These are phyloP conservation scores for Falciphora oryzae DNA, from an alignment of 2,329 filamentous ascomycete species.

Conservation along the genomic window DNA sequence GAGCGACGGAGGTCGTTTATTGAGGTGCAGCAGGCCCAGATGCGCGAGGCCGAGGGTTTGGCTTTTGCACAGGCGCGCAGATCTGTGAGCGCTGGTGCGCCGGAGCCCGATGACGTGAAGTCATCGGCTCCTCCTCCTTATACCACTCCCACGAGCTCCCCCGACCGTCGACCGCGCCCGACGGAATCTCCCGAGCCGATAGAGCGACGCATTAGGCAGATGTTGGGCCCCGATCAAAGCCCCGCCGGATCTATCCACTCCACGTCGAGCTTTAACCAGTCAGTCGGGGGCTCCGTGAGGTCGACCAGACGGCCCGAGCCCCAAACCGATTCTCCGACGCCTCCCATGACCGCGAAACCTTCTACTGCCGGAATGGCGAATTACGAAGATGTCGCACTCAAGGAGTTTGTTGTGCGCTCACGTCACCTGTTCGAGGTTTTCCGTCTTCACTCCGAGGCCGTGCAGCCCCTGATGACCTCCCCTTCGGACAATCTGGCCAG, in stretches of 20 bases:
- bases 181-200: constrained; percentile 18
- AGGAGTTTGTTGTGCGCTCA: constrained; percentile 64
- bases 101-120: background rate
- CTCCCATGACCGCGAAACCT: constrained; percentile 28
- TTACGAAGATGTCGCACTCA: constrained; percentile 59
- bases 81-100: constrained; percentile 21
- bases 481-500: constrained; percentile 63
- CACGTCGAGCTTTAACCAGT: constrained; percentile 21
- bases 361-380: constrained; percentile 23
- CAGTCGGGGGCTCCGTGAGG: constrained; percentile 19
- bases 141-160: background rate
- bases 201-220: constrained; percentile 12
- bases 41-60: constrained; percentile 54
- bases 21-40: constrained; percentile 52
- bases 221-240: constrained; percentile 3
- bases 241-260: constrained; percentile 19
- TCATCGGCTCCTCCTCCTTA: background rate
- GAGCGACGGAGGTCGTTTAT: constrained; percentile 54
- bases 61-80: constrained; percentile 49
- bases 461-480: constrained; percentile 59
- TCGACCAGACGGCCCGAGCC: constrained; percentile 21
- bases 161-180: background rate
- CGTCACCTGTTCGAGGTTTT: constrained; percentile 73
- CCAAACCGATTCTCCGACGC: constrained; percentile 16
- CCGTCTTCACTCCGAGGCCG: constrained; percentile 67